Percentiles rank a stretch among this genome's conserved stretches.
Conservation (phyloP, 2,329 filamentous ascomycete genomes). For the Onygena corvina region DNA sequence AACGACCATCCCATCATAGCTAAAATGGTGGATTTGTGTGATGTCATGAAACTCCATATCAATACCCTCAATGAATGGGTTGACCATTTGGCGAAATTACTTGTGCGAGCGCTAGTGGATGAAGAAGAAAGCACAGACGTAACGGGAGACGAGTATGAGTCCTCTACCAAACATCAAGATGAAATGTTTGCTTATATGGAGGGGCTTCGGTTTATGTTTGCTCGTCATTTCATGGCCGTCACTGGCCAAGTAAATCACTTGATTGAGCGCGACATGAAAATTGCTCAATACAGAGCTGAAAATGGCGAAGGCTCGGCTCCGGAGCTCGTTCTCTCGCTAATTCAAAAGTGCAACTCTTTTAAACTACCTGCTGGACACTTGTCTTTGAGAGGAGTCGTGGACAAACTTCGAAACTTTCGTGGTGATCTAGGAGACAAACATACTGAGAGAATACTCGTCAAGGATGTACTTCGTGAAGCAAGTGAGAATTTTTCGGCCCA, state of each 20-base stretch:
- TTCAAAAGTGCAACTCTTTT: conserved; percentile 35
- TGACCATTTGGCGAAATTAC: conserved; percentile 55
- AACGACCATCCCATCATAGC: conserved; percentile 58
- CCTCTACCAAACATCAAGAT: conserved; percentile 77
- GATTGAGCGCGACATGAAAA: conserved; percentile 58
- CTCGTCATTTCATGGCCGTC: conserved; percentile 65
- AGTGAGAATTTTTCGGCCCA: conserved; percentile 43
- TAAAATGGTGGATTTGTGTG: conserved; percentile 52
- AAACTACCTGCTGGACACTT: conserved; percentile 39
- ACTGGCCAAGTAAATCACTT: conserved; percentile 67
- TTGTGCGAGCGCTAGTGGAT: conserved; percentile 67
- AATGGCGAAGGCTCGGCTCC: conserved; percentile 60
- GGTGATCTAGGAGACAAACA: too few relatives aligned
- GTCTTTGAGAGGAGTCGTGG: conserved; percentile 59
- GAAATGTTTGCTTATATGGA: conserved; percentile 79
- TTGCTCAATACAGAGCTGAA: conserved; percentile 49
- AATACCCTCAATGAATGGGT: conserved; percentile 63
- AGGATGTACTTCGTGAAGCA: conserved; percentile 49
- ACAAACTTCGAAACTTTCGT: conserved; percentile 56
- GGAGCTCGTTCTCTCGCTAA: conserved; percentile 43
- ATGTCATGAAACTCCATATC: conserved; percentile 59
- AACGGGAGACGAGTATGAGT: conserved; percentile 81
- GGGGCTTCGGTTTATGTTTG: conserved; percentile 59
- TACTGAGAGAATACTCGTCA: conserved; percentile 60
- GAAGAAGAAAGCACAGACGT: conserved; percentile 63